Base-by-base conservation (phyloP, 2,329 filamentous ascomycete genomes). In the Pseudocercospora musae region DNA sequence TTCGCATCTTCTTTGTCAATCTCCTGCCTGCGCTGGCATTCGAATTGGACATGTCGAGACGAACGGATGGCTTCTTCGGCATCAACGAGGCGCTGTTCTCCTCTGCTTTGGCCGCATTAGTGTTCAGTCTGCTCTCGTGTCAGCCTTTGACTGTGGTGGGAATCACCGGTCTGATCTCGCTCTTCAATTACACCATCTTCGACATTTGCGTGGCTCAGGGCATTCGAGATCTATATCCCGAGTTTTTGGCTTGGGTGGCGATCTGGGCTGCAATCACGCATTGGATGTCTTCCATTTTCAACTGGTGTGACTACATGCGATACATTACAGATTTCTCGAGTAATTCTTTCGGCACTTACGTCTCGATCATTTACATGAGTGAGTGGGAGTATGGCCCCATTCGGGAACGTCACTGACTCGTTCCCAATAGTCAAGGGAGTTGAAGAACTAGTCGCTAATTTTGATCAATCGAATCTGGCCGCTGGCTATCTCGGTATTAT, bases 141-240 rank as follows among this genome's bases (percentile, higher is more conserved):
- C 83, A 85, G 68, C 84, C 84, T 0, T 71, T 86, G 48, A 85
- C 82, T 3, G 83, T 85, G 18, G 82, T 85, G 15, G 84, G 84
- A 4, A 81, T 85, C 40, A 85, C 83, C 4, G 84, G 84, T 63
- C 71, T 83, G 25, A 83, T 84, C 40, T 80, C 79, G 8, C 60
- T 77, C 40, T 86, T 86, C 76, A 85, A 85, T 69, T 85, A 84
- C 68, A 86, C 84, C 23, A 84, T 85, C 64, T 86, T 83, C 72
- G 82, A 85, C 62, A 85, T 86, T 58, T 77, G 84, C 49, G 72
- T 72, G 25, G 75, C 75, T 11, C 80, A 85, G 62, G 81, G 84
- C 44, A 77, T 80, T 2, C 67, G 74, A 3, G 67, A 74, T 1
- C 74, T 84, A 5, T 85, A 85, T 69, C 79, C 82, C 0, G 77